Base-by-base conservation (phyloP, 2,329 filamentous ascomycete genomes). In the Diaporthe citriasiana region DNA sequence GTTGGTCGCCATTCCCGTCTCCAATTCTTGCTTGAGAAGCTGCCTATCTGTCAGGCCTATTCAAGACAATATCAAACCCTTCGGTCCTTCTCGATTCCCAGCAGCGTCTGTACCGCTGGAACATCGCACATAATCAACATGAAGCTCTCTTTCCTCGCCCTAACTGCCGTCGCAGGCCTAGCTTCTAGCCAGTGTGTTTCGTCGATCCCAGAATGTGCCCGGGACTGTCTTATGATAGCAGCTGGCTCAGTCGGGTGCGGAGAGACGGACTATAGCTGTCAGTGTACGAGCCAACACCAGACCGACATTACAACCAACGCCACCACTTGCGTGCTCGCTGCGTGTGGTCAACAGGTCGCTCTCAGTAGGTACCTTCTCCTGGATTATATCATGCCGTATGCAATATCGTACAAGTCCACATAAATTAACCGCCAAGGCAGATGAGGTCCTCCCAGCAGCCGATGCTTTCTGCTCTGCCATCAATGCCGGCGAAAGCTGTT, bases 131-230 rank as follows among this genome's bases (percentile, higher is more conserved):
- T 6, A 22, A 35, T 17, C 59, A 69, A 69, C 60, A 72, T 72
- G 71, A 69, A 69, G 60, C 42, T 47, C 15, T 56, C 50, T 40
- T 33, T 69, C 51, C 25, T 69, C 51, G 30, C 25, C 50, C 9
- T 51, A n/a, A 38, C 71, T 22, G 38, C 71, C 60, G 38, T 27
- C 19, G 38, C 33, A 38, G 30, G 59, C 53, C 59, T 72, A 8
- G 71, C 56, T 40, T 68, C 69, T 12, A 35, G 38, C 33, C 73
- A 74, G 51, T 74, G 73, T 22, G 13, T 68, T 40, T 74, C 73
- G 3, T 66, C 68, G 19, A 74, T 74, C 19, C 73, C 73, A 42
- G 55, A 63, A 38, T 74, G 73, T 17, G 73, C 73, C 30, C 73
- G 55, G 38, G 19, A 25, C 12, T 74, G 73, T 13, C 40, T 72